These are phyloP conservation scores for Xylaria sp. DNA, from an alignment of 2,329 filamentous ascomycete species.

Conservation along the genomic window DNA sequence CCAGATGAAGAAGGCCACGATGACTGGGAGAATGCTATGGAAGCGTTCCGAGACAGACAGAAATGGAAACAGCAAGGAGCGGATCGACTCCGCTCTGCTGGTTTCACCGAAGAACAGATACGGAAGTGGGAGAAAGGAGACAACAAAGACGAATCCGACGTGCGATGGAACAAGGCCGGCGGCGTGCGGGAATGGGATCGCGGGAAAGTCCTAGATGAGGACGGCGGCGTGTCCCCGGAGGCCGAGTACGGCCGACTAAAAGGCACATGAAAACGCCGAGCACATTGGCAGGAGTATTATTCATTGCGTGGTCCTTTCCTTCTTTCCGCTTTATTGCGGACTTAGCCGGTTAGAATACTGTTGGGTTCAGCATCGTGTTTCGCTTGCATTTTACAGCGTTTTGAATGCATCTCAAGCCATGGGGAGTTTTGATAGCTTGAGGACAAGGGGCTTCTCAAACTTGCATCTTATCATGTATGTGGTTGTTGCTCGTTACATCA, in stretches of 20 bases:
- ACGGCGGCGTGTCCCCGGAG: conserved; percentile 34
- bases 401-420: conserved; percentile 8
- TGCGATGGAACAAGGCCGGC: conserved; percentile 77
- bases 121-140: conserved; percentile 75
- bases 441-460: conserved; percentile 19
- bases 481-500: conserved; percentile 15
- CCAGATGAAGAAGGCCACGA: conserved; percentile 60
- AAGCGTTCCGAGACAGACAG: conserved; percentile 81
- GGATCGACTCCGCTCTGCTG: conserved; percentile 78
- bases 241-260: conserved; percentile 38
- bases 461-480: conserved; percentile 20
- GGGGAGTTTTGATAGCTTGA: conserved; percentile 17
- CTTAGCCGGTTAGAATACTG: conserved; percentile 1
- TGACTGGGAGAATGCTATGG: conserved; percentile 83
- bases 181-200: conserved; percentile 72
- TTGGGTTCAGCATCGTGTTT: conserved; percentile 11
- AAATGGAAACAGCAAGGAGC: conserved; percentile 81
- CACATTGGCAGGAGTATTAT: neutral
- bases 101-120: conserved; percentile 81
- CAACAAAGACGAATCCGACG: conserved; percentile 70
- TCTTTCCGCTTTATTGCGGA: neutral
- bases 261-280: conserved; percentile 21
- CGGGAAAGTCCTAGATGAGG: conserved; percentile 57
- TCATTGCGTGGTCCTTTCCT: neutral
- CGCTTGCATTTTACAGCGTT: conserved; percentile 19